Percentiles rank a stretch among this genome's conserved stretches.
phyloP scores from a whole-genome alignment of 805 yeast species.

The Candida peoriensis region DNA sequence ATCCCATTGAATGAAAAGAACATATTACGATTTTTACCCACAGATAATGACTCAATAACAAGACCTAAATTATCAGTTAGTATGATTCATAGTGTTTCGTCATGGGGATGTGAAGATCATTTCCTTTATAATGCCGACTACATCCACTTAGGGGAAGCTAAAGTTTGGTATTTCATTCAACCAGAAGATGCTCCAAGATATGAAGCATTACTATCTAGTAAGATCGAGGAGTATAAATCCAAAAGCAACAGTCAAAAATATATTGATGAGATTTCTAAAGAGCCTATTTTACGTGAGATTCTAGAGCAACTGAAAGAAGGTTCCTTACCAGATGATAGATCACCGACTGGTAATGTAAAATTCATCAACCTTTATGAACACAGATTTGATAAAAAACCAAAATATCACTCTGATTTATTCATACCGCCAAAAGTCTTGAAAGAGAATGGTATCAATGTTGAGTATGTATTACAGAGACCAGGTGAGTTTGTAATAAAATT shows the following conservation, averaged over 20 bases:
- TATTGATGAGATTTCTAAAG: constrained; percentile 6
- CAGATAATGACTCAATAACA: constrained; percentile 37
- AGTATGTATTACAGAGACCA: constrained; percentile 48
- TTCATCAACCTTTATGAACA: constrained; percentile 19
- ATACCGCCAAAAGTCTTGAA: constrained; percentile 45
- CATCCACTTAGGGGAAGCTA: constrained; percentile 49
- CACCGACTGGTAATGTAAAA: constrained; percentile 8
- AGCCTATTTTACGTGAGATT: constrained; percentile 15
- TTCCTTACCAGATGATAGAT: constrained; percentile 13
- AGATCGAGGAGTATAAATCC: constrained; percentile 24
- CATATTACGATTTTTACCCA: constrained; percentile 38
- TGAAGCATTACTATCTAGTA: constrained; percentile 49
- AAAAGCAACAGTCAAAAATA: neutral
- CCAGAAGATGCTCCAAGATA: constrained; percentile 48
- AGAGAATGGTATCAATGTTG: constrained; percentile 43
- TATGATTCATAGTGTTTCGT: constrained; percentile 47
- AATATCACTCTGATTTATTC: constrained; percentile 39
- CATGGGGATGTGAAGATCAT: constrained; percentile 61
- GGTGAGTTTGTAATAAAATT: constrained; percentile 57
- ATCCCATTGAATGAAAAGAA: constrained; percentile 46
- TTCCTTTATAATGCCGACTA: constrained; percentile 49
- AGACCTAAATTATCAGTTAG: constrained; percentile 44
- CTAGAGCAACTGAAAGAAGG: constrained; percentile 15
- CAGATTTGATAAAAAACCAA: constrained; percentile 4
- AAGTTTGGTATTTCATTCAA: constrained; percentile 60